Conservation (phyloP, 306 rosid species). For the Trifolium fragiferum region DNA sequence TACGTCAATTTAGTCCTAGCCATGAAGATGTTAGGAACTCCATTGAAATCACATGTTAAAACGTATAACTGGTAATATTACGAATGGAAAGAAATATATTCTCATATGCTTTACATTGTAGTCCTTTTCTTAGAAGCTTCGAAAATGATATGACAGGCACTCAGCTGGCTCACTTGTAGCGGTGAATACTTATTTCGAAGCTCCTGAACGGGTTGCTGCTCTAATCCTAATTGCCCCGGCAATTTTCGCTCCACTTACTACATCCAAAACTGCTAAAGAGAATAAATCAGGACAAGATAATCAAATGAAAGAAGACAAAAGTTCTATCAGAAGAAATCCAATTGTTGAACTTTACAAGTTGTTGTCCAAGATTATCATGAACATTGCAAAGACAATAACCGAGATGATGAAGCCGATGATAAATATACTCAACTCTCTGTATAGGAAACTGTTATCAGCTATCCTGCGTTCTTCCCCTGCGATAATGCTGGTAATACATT, state of each 20-base stretch:
- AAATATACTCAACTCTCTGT: slow-evolving; percentile 56
- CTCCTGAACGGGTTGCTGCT: slow-evolving; percentile 90
- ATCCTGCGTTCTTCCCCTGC: slow-evolving; percentile 71
- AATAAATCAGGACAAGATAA: slow-evolving; percentile 44
- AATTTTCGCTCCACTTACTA: slow-evolving; percentile 67
- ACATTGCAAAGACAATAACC: slow-evolving; percentile 53
- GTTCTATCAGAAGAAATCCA: slow-evolving; percentile 48
- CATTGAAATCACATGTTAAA: slow-evolving; percentile 12
- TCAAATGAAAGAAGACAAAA: slow-evolving; percentile 51
- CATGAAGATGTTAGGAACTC: not conserved
- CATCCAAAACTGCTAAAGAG: slow-evolving; percentile 48
- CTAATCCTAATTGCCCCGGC: slow-evolving; percentile 89
- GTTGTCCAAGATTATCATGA: slow-evolving; percentile 51
- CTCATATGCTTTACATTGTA: slow-evolving; percentile 11
- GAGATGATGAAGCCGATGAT: slow-evolving; percentile 58
- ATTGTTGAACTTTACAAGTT: slow-evolving; percentile 54
- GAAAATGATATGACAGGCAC: slow-evolving; percentile 67
- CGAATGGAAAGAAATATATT: slow-evolving; percentile 10
- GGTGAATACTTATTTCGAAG: slow-evolving; percentile 80
- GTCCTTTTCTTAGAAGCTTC: slow-evolving; percentile 29
- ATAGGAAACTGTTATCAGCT: slow-evolving; percentile 61
- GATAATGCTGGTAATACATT: slow-evolving; percentile 65
- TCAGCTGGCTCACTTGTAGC: slow-evolving; percentile 93
- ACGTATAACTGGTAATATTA: not conserved
- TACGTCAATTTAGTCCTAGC: no score